Conservation (phyloP, 148 eudicot species). For the Persicaria maculosa region DNA sequence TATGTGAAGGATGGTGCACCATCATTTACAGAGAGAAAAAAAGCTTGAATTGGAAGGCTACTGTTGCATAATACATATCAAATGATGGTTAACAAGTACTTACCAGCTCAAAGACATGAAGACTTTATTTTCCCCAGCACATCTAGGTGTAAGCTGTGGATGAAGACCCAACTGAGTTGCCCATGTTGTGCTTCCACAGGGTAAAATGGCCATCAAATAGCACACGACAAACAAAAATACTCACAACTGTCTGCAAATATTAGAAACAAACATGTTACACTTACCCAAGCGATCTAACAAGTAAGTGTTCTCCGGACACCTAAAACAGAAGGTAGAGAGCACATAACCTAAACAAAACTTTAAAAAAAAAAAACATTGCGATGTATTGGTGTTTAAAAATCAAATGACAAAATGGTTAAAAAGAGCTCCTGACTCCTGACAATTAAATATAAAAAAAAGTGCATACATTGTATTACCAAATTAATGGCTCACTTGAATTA, state of each 20-base stretch:
- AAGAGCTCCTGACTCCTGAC: too few species aligned
- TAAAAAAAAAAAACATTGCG: too few species aligned
- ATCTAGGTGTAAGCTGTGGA: slow-evolving; percentile 35
- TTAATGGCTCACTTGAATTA: too few species aligned
- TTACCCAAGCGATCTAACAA: background rate
- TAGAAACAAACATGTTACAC: background rate
- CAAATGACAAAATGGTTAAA: too few species aligned
- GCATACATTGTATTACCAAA: too few species aligned
- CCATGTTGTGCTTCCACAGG: slow-evolving; percentile 75
- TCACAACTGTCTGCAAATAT: background rate
- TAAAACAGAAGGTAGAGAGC: too few species aligned
- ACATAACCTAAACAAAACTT: too few species aligned
- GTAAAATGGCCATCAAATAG: slow-evolving; percentile 58
- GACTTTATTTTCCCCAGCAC: slow-evolving; percentile 30
- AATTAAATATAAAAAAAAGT: too few species aligned
- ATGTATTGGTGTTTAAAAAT: too few species aligned
- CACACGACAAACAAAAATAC: background rate
- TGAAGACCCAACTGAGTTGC: slow-evolving; percentile 60
- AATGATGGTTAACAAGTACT: slow-evolving; percentile 11
- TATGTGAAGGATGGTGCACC: background rate
- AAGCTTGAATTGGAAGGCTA: background rate
- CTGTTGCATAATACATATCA: background rate
- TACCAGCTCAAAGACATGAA: slow-evolving; percentile 37
- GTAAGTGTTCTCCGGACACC: too few species aligned
- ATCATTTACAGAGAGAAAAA: background rate